A percentile compares a stretch with the other conserved stretches of the same genome.
phyloP scores from a whole-genome alignment of 768 basidiomycete species.

The Mycena sanguinolenta region DNA sequence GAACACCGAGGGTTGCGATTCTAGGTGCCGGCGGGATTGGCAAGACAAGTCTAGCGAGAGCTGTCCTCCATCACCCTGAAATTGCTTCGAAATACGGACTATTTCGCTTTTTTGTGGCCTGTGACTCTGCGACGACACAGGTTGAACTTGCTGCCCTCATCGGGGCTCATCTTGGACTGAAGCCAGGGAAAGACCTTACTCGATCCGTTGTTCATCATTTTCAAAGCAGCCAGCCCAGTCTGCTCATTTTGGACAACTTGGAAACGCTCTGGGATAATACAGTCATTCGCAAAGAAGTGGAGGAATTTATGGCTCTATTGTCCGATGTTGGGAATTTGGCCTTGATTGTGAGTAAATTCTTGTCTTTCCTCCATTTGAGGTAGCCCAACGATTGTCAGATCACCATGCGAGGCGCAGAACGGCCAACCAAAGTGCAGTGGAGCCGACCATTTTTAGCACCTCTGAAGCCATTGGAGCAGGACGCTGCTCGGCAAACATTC shows the following conservation, averaged over 20 bases:
- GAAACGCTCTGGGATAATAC: not conserved
- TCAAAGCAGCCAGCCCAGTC: not conserved
- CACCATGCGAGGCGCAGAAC: too few relatives aligned
- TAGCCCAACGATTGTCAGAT: not conserved
- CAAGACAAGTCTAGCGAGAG: too few relatives aligned
- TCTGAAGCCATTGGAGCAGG: too few relatives aligned
- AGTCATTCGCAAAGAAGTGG: not conserved
- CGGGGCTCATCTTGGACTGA: not conserved
- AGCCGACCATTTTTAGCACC: too few relatives aligned
- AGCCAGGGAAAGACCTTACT: not conserved
- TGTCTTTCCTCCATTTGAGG: not conserved
- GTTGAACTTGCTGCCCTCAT: not conserved
- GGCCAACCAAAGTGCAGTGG: too few relatives aligned
- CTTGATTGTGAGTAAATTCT: not conserved
- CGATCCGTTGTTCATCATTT: not conserved
- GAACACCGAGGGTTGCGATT: too few relatives aligned
- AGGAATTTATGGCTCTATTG: not conserved
- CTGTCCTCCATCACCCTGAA: not conserved
- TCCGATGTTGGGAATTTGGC: not conserved
- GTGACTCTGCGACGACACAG: not conserved
- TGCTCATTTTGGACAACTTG: not conserved
- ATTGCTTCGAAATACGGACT: not conserved
- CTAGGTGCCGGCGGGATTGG: too few relatives aligned
- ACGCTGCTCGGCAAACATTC: too few relatives aligned
- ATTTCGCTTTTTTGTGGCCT: not conserved